Conservation (phyloP, 208 protist species). For the Jaenimonas drosophilae region DNA sequence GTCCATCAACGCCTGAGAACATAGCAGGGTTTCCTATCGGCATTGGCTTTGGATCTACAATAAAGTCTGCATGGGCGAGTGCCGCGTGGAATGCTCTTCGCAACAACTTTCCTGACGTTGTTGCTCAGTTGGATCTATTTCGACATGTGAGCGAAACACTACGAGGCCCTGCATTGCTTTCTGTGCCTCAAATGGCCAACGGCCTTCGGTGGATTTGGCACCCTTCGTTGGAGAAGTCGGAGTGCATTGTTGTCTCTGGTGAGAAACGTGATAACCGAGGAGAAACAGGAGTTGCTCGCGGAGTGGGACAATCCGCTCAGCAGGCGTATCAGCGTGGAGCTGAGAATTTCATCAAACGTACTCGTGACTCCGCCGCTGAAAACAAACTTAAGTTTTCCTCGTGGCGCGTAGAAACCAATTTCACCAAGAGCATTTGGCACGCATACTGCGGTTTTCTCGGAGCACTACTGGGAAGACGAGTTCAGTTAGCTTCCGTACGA, state of each 20-base stretch:
- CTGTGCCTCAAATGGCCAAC: not conserved
- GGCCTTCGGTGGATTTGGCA: no score
- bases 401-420: not conserved
- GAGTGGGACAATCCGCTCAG: no score
- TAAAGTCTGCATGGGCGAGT: constrained; percentile 35
- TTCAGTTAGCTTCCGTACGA: no score
- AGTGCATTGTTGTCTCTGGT: no score
- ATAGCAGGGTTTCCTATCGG: constrained; percentile 22
- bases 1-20: not conserved
- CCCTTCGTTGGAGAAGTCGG: no score
- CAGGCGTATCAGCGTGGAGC: no score
- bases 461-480: no score
- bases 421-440: constrained; percentile 2
- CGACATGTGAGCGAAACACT: constrained; percentile 14
- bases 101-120: constrained; percentile 28
- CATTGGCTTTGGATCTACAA: constrained; percentile 30
- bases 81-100: constrained; percentile 44
- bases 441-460: not conserved
- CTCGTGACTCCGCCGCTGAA: not conserved
- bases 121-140: constrained; percentile 29
- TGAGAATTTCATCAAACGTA: no score
- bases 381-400: not conserved
- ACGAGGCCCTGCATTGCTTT: constrained; percentile 3
- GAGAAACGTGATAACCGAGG: no score
- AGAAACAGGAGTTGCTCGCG: no score